phyloP scores from a whole-genome alignment of 2,329 filamentous ascomycete species.

The Aspergillus brunneoviolaceus region DNA sequence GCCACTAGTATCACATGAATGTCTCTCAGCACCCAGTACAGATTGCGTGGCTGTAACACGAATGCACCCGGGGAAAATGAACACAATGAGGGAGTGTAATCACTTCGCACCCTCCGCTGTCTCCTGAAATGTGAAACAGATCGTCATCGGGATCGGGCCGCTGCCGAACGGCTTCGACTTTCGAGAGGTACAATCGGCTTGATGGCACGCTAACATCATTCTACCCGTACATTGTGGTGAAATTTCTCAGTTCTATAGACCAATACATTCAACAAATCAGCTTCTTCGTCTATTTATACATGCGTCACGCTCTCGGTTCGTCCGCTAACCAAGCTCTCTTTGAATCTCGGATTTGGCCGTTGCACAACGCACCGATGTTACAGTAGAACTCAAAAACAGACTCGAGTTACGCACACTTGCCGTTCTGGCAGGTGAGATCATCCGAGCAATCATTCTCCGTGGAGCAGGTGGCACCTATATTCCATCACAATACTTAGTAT shows the following conservation, averaged over 20 bases:
- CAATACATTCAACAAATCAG: not conserved
- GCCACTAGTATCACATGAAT: not conserved
- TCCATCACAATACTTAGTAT: not conserved
- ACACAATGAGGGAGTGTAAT: not conserved
- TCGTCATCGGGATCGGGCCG: not conserved
- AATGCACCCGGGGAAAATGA: not conserved
- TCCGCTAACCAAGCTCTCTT: not conserved
- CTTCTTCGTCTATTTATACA: not conserved
- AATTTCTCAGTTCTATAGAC: not conserved
- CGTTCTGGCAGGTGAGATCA: not conserved
- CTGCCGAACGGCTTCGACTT: not conserved
- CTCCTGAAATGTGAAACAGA: not conserved
- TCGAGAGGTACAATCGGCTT: too few relatives aligned
- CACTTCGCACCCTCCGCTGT: not conserved
- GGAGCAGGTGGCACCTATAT: conserved; percentile 5
- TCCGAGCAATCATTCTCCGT: conserved; percentile 6
- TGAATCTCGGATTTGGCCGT: not conserved
- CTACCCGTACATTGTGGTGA: not conserved
- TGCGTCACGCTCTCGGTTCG: not conserved
- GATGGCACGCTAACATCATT: not conserved
- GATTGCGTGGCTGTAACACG: not conserved
- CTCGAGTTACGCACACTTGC: conserved; percentile 1
- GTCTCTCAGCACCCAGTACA: not conserved
- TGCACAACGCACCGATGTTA: not conserved
- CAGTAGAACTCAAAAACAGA: not conserved